phyloP scores from a whole-genome alignment of 192 early-diverging fungal species.

The Backusella morwellensis region DNA sequence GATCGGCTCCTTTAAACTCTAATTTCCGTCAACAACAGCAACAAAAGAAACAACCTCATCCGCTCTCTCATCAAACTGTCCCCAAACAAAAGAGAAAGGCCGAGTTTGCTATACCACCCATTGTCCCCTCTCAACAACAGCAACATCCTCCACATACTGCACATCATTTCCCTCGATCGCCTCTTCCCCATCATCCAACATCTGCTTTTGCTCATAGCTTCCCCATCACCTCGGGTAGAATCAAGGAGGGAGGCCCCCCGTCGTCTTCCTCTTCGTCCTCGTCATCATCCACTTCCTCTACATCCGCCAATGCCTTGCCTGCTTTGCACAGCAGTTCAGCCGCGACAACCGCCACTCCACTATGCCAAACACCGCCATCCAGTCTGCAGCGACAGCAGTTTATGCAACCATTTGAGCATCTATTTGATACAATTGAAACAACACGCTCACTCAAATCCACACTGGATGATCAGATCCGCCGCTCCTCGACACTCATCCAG shows the following conservation, averaged over 20 bases:
- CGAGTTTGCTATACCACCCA: constrained; percentile 33
- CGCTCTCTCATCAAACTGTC: background rate
- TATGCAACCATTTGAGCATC: constrained; percentile 51
- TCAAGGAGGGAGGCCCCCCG: background rate
- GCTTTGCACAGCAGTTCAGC: constrained; percentile 29
- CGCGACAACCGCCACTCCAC: constrained; percentile 41
- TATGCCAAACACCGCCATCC: background rate
- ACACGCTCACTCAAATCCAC: constrained; percentile 59
- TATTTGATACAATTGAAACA: constrained; percentile 59
- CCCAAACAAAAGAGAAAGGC: background rate
- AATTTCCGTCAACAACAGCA: constrained; percentile 32
- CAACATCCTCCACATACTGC: constrained; percentile 2
- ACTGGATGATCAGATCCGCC: constrained; percentile 77
- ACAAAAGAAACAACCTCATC: constrained; percentile 25
- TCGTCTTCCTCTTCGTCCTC: constrained; percentile 40
- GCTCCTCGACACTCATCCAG: constrained; percentile 66
- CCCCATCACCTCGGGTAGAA: background rate
- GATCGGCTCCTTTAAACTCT: constrained; percentile 49
- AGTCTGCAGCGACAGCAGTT: constrained; percentile 49
- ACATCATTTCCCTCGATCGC: constrained; percentile 5
- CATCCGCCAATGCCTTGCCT: constrained; percentile 25
- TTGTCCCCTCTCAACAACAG: constrained; percentile 36
- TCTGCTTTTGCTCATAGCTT: constrained; percentile 6
- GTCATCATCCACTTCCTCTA: constrained; percentile 20
- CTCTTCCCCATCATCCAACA: background rate